Evolutionary conservation across 257 asterid genomes (phyloP), one percentile per base, ranked within the genome.

Genomic region (Cynanchum wilfordii): DNA sequence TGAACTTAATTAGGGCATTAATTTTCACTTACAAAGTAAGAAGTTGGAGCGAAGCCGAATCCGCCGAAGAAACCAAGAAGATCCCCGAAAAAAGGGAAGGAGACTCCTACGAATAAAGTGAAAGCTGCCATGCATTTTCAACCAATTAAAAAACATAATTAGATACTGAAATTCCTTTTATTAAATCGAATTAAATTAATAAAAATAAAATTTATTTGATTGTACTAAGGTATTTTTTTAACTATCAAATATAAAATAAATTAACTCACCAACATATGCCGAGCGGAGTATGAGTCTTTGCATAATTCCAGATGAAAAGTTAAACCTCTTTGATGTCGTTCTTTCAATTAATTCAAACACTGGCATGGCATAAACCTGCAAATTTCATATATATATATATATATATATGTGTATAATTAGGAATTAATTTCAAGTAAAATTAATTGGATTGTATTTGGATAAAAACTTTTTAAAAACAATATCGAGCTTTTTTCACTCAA

Each of bases 51-150:
- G 80, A 93, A 93, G 29, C 95, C 98, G 82, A 93, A 89, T 71
- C 98, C 96, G 68, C 98, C 98, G 68, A 93, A 90, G 93, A 93
- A 93, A 45, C 98, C 98, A 76, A 90, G 96, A 38, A 92, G 92
- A 72, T 90, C 98, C 25, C 98, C 98, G 69, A 93, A 93, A 87
- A 93, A 93, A 75, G 98, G 98, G 78, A 93, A 93, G 8, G 93
- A 90, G 70, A 90, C 90, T 29, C 91, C 98, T 71, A 93, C 4
- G 55, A 90, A 88, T 20, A 93, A 80, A n/a, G 98, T 93, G 73
- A 90, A 84, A 45, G 91, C 97, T 93, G 96, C 87, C 76, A 79
- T 33, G 38, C 38, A 33, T 0, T 57, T 62, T 44, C 24, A 56
- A 68, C 72, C 2, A 19, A 42, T 42, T 7, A 42, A 42, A 10